Conservation (phyloP, 2,329 filamentous ascomycete genomes). For the Penicillium sp. region DNA sequence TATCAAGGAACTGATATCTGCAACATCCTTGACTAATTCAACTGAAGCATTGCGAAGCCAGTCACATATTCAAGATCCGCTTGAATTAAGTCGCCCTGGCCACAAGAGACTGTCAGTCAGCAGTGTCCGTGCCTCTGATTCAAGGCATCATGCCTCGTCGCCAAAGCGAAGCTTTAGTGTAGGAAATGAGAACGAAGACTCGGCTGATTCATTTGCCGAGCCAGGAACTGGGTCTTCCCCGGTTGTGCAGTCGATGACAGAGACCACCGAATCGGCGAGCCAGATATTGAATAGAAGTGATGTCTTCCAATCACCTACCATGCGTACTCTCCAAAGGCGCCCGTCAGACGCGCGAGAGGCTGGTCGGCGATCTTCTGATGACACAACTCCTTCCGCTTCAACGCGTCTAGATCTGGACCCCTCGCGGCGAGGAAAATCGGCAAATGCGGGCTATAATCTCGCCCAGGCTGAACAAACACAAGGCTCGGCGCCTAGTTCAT, state of each 20-base stretch:
- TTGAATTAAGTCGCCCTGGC: constrained; percentile 16
- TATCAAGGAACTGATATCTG: constrained; percentile 71
- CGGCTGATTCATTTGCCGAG: constrained; percentile 74
- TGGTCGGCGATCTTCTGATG: constrained; percentile 34
- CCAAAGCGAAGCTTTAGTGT: constrained; percentile 64
- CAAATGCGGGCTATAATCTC: constrained; percentile 16
- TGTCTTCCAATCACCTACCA: constrained; percentile 79
- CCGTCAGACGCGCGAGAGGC: constrained; percentile 29
- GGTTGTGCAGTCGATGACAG: constrained; percentile 69
- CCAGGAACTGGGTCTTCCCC: constrained; percentile 73
- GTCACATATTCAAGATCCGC: constrained; percentile 15
- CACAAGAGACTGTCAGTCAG: constrained; percentile 26
- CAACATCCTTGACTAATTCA: constrained; percentile 54
- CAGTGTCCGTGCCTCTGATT: constrained; percentile 14
- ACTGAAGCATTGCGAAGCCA: constrained; percentile 22
- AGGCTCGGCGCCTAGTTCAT: constrained; percentile 27
- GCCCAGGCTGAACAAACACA: constrained; percentile 30
- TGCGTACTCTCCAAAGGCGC: constrained; percentile 44
- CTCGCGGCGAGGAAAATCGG: constrained; percentile 10
- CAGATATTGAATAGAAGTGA: constrained; percentile 86
- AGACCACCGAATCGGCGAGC: constrained; percentile 78
- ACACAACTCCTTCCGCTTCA: constrained; percentile 36
- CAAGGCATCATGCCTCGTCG: constrained; percentile 16
- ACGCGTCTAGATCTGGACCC: constrained; percentile 23
- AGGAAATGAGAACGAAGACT: constrained; percentile 59